Conservation (phyloP, 192 early-diverging fungal species). For the Backusella westeae region DNA sequence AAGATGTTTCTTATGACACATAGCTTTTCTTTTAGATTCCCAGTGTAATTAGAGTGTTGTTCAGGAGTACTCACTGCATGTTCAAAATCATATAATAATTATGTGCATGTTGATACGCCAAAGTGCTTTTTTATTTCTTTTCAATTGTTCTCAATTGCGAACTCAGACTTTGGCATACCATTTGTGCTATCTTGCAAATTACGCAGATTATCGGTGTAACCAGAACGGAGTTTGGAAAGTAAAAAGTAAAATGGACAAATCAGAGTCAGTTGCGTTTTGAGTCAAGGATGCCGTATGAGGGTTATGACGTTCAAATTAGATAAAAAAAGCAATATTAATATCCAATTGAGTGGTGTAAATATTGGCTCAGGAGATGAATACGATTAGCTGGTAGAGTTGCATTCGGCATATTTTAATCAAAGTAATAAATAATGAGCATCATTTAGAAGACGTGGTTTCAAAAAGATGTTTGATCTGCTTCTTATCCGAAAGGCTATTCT, state of each 20-base stretch:
- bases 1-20: too few species aligned
- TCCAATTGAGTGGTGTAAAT: not conserved
- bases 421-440: not conserved
- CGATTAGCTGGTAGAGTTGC: not conserved
- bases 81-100: not conserved
- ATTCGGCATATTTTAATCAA: not conserved
- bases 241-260: not conserved
- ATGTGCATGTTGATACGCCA: not conserved
- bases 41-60: not conserved
- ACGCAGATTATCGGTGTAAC: not conserved
- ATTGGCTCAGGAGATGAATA: not conserved
- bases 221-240: not conserved
- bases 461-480: not conserved
- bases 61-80: not conserved
- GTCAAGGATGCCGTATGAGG: not conserved
- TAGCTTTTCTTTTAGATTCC: too few species aligned
- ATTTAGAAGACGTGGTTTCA: not conserved
- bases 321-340: not conserved
- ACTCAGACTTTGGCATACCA: not conserved
- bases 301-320: not conserved
- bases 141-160: not conserved
- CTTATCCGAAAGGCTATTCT: not conserved
- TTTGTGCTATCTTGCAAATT: not conserved
- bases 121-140: not conserved
- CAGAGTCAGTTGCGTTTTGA: not conserved